Conservation (phyloP, 257 asterid species). For the Haberlea rhodopensis region DNA sequence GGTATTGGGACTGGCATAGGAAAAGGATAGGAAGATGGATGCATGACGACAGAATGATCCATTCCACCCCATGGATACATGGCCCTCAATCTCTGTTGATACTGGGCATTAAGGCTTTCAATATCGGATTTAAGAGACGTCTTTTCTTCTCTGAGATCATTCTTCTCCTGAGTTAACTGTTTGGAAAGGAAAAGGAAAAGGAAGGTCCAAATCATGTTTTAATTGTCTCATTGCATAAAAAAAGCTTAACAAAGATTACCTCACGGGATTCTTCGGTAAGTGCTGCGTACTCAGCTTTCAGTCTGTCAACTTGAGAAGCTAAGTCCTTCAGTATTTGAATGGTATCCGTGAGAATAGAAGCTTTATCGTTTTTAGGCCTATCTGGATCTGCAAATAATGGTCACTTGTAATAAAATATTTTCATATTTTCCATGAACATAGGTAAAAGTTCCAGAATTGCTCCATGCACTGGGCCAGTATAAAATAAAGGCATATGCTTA, state of each 20-base stretch:
- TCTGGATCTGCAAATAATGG: conserved; percentile 80
- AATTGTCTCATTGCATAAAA: conserved; percentile 14
- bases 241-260: conserved; percentile 39
- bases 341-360: conserved; percentile 89
- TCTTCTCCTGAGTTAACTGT: conserved; percentile 69
- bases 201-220: conserved; percentile 24
- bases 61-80: conserved; percentile 93
- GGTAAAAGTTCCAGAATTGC: conserved; percentile 2
- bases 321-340: conserved; percentile 87
- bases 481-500: neutral
- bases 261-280: conserved; percentile 92
- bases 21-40: conserved; percentile 82
- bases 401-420: conserved; percentile 17
- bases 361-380: conserved; percentile 97
- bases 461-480: neutral
- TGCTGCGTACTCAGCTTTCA: conserved; percentile 73
- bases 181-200: conserved; percentile 21
- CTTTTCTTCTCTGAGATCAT: conserved; percentile 81
- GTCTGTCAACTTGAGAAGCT: conserved; percentile 70
- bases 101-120: conserved; percentile 77
- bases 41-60: conserved; percentile 94
- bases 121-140: conserved; percentile 55
- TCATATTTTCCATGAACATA: conserved; percentile 20
- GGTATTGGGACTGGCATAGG: conserved; percentile 86
- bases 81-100: conserved; percentile 72